Evolutionary conservation across 306 rosid species (phyloP).

Genomic region (Pyrus betulifolia): DNA sequence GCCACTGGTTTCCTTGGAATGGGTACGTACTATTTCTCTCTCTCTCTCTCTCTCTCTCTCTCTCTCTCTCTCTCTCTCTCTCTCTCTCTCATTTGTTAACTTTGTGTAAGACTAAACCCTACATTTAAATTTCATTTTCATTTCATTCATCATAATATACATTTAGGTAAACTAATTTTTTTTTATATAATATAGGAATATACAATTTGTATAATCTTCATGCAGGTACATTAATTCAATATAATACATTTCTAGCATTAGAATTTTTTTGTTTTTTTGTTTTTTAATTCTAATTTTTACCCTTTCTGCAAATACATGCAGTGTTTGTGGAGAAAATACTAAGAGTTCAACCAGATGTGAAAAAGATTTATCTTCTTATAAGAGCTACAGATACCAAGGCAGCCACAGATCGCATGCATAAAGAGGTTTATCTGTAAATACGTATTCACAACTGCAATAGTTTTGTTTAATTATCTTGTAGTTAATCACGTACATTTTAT

Average conservation of each 20-base stretch:
- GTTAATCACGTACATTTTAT: neutral
- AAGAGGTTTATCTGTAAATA: conserved; percentile 6
- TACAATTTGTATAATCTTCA: no score
- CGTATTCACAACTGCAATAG: neutral
- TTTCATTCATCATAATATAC: no score
- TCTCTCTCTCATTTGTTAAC: neutral
- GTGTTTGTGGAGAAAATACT: conserved; percentile 22
- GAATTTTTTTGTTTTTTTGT: no score
- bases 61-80: neutral
- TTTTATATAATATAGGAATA: no score
- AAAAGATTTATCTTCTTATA: conserved; percentile 20
- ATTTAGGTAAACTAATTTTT: no score
- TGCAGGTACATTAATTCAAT: no score
- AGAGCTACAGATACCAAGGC: conserved; percentile 1
- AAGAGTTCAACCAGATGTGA: conserved; percentile 21
- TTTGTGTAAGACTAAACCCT: no score
- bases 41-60: neutral
- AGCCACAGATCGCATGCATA: conserved; percentile 3
- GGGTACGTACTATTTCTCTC: neutral
- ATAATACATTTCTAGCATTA: no score
- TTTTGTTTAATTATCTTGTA: neutral
- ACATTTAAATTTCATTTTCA: no score
- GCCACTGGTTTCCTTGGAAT: conserved; percentile 3
- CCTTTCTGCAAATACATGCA: neutral
- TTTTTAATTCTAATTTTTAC: no score